phyloP scores from a whole-genome alignment of 371 early-diverging fungal species.

The Rhizopus delemar region DNA sequence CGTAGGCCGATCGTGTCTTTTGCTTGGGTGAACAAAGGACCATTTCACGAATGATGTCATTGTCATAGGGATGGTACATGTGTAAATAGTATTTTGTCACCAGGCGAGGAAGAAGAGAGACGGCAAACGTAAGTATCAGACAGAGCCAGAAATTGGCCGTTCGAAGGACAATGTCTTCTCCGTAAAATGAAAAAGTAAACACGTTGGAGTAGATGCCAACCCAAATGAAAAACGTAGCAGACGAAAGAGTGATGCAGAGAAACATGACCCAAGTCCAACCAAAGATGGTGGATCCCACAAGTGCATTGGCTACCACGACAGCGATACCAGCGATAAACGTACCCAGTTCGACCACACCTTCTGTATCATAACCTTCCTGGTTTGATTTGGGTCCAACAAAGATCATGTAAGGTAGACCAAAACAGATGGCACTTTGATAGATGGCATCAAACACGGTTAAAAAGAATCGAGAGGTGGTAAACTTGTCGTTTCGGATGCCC shows the following conservation, averaged over 20 bases:
- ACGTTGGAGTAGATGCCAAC: constrained; percentile 51
- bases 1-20: not conserved
- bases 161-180: constrained; percentile 54
- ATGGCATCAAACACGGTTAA: constrained; percentile 83
- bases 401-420: constrained; percentile 67
- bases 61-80: constrained; percentile 59
- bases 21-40: constrained; percentile 28
- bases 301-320: constrained; percentile 81
- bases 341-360: constrained; percentile 74
- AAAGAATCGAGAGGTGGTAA: constrained; percentile 80
- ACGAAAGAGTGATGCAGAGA: constrained; percentile 60
- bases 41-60: constrained; percentile 65
- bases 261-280: constrained; percentile 82
- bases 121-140: constrained; percentile 49
- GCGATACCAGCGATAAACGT: constrained; percentile 79
- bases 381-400: constrained; percentile 54
- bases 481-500: constrained; percentile 85
- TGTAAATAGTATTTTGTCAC: constrained; percentile 53
- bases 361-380: constrained; percentile 59
- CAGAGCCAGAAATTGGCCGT: constrained; percentile 61
- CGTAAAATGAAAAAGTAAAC: constrained; percentile 45
- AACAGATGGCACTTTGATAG: constrained; percentile 88
- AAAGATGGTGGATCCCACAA: constrained; percentile 77
- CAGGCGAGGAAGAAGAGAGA: constrained; percentile 57
- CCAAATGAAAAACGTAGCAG: constrained; percentile 55